phyloP scores from a whole-genome alignment of 2,329 filamentous ascomycete genomes.

The Ceratocystiopsis brevicomis region DNA sequence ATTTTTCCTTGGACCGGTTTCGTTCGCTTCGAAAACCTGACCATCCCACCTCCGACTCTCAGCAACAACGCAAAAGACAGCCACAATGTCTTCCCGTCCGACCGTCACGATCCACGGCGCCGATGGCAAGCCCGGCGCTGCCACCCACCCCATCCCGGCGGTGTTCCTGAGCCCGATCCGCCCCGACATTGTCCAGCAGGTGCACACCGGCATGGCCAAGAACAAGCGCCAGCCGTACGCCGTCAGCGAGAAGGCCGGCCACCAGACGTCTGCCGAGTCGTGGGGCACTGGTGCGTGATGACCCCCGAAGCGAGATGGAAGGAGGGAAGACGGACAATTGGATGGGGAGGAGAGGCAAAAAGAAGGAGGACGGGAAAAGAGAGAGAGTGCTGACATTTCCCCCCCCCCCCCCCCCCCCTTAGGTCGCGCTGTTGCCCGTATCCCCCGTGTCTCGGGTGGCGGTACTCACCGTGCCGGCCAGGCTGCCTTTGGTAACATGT shows the following conservation, averaged over 20 bases:
- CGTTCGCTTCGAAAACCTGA: background rate
- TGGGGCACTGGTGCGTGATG: slow-evolving; percentile 86
- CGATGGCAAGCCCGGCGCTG: slow-evolving; percentile 81
- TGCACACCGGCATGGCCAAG: slow-evolving; percentile 99
- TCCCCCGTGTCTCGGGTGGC: slow-evolving; percentile 99
- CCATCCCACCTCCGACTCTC: too few relatives aligned
- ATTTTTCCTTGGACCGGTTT: background rate
- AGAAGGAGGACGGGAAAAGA: background rate
- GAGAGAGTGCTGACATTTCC: background rate
- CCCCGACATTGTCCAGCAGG: slow-evolving; percentile 95
- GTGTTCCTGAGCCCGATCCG: slow-evolving; percentile 97
- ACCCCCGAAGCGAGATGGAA: background rate
- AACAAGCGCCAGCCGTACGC: slow-evolving; percentile 99
- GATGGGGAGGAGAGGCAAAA: background rate
- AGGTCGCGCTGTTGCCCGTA: slow-evolving; percentile 99
- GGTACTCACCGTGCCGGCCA: slow-evolving; percentile 99
- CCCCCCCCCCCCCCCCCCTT: slow-evolving; percentile 5
- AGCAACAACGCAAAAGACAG: background rate
- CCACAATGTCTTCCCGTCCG: slow-evolving; percentile 75
- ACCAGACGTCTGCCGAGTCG: slow-evolving; percentile 99
- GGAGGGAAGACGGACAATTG: too few relatives aligned
- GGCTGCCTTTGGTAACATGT: slow-evolving; percentile 99
- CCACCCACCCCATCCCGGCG: slow-evolving; percentile 80
- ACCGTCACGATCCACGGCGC: slow-evolving; percentile 94
- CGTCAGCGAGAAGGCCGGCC: slow-evolving; percentile 99